Evolutionary conservation across 306 rosid genomes (phyloP), one percentile per base, ranked within the genome.

Genomic region (Lithocarpus polystachyus): DNA sequence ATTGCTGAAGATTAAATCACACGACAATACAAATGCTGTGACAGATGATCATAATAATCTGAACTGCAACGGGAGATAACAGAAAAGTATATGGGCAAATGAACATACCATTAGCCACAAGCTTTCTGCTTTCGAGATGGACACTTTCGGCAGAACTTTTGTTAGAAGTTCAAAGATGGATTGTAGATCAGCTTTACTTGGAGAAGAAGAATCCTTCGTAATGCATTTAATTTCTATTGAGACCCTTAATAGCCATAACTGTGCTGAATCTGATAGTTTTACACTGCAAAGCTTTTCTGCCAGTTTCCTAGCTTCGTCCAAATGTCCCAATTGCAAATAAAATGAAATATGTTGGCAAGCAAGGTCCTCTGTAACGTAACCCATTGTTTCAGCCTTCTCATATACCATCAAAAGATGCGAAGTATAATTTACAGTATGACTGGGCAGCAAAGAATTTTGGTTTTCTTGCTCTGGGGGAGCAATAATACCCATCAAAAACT

Each of bases 81-180:
- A 40, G 71, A 62, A 45, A 82, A 20, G 33, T 55, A 19, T 6
- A 26, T 40, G 64, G 64, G 22, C 19, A 33, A 68, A 19, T 62
- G 73, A 78, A 72, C 88, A 75, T 87, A 95, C 99, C 98, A 83
- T 80, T 79, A 85, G 77, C 99, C 97, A 94, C 89, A 94, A 86
- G 86, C 84, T 84, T 88, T 87, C 89, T 31, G 98, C 90, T 80
- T 90, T 84, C 59, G 95, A 89, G 73, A 82, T 75, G 37, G 88
- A 72, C 43, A 74, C 72, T 73, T 85, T 87, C 9, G 57, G 79
- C 91, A 91, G 77, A 79, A 82, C 83, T 81, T 77, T 76, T 79
- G 75, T 82, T 29, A 92, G 64, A 59, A 88, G 87, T 81, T 87
- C 89, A 80, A 89, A 95, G 74, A 91, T 88, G 65, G 88, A 84